phyloP scores from a whole-genome alignment of 176 grass and related monocot species.

The Oryza punctata region DNA sequence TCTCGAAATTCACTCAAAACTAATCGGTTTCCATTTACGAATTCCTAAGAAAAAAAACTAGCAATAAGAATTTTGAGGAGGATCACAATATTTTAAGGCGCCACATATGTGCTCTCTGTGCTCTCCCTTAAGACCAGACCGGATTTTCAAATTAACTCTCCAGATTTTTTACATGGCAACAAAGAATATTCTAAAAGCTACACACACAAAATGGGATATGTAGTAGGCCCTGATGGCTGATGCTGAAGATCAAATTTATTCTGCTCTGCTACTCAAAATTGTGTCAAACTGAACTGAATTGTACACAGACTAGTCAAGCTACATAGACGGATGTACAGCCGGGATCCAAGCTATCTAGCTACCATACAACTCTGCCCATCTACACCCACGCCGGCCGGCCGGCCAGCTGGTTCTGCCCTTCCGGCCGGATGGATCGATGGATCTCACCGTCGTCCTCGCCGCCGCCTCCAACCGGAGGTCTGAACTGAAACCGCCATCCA shows the following conservation, averaged over 20 bases:
- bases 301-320: background rate
- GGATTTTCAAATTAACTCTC: background rate
- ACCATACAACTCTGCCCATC: slow-evolving; percentile 19
- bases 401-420: background rate
- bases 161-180: background rate
- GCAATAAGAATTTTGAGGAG: background rate
- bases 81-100: background rate
- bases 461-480: background rate
- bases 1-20: background rate
- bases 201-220: no score
- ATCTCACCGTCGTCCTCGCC: background rate
- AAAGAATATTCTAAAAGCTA: background rate
- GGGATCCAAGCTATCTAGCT: background rate
- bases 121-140: background rate
- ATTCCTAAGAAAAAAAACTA: background rate
- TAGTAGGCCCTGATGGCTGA: no score
- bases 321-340: slow-evolving; percentile 2
- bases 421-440: background rate
- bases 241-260: no score
- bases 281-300: slow-evolving; percentile 25
- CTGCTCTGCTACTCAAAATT: slow-evolving; percentile 19
- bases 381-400: background rate
- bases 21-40: background rate
- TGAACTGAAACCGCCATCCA: background rate
- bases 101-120: background rate